Percentiles rank a stretch among this genome's conserved stretches.
phyloP scores from a whole-genome alignment of 306 rosid species.

The Prunus padus region DNA sequence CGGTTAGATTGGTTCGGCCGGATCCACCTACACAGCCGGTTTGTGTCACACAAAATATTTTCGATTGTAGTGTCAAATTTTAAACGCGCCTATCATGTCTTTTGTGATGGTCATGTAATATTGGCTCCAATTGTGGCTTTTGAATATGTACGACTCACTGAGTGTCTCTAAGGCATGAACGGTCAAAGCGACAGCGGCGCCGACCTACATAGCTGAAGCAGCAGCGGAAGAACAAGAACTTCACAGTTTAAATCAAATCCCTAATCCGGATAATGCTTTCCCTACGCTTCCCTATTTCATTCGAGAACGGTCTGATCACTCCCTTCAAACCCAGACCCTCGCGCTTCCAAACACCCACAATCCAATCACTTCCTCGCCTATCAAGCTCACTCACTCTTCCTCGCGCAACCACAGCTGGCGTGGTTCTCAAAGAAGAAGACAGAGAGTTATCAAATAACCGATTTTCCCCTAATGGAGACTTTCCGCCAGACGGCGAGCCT shows the following conservation, averaged over 20 bases:
- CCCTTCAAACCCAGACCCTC: slow-evolving; percentile 1
- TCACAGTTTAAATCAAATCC: background rate
- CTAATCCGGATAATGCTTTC: slow-evolving; percentile 34
- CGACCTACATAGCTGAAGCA: background rate
- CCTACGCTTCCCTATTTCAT: slow-evolving; percentile 29
- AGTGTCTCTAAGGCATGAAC: background rate
- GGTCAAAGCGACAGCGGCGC: background rate
- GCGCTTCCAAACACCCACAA: background rate
- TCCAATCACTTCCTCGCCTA: slow-evolving; percentile 6
- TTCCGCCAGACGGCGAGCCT: slow-evolving; percentile 24
- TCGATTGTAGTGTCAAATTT: no score
- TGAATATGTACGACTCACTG: background rate
- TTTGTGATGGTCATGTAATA: no score
- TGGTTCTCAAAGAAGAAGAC: slow-evolving; percentile 12
- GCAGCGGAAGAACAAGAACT: background rate
- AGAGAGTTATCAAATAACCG: background rate
- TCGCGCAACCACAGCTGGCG: slow-evolving; percentile 10
- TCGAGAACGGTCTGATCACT: slow-evolving; percentile 16
- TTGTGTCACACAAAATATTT: no score
- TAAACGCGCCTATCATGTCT: no score
- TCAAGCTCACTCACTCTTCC: slow-evolving; percentile 12
- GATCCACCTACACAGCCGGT: no score
- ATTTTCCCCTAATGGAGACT: background rate
- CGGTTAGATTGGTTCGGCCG: no score
- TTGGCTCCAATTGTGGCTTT: no score